phyloP scores from a whole-genome alignment of 1,284 basidiomycete genomes.

The Fomes fomentarius region DNA sequence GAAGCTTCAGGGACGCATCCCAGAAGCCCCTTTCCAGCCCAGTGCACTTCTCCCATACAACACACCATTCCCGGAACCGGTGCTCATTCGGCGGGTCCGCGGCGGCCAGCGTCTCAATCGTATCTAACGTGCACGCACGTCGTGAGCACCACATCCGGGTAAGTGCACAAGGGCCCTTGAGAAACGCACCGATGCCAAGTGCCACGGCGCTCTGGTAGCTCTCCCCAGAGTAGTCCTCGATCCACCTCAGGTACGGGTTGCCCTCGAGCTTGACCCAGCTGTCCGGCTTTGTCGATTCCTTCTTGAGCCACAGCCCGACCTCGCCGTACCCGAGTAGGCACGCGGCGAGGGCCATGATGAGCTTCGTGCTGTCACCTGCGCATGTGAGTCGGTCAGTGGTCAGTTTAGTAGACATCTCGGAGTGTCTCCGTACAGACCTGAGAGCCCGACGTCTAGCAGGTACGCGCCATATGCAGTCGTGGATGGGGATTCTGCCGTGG shows the following conservation, averaged over 20 bases:
- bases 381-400: no score
- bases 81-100: constrained; percentile 66
- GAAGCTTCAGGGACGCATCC: constrained; percentile 75
- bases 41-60: constrained; percentile 81
- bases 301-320: constrained; percentile 82
- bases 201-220: constrained; percentile 75
- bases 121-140: constrained; percentile 47
- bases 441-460: constrained; percentile 77
- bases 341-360: constrained; percentile 82
- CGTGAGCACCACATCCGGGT: neutral
- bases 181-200: constrained; percentile 65
- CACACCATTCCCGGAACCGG: constrained; percentile 68
- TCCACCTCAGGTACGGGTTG: constrained; percentile 84
- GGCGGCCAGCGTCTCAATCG: constrained; percentile 62
- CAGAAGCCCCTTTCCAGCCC: constrained; percentile 87
- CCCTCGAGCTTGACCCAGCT: constrained; percentile 62
- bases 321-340: constrained; percentile 96
- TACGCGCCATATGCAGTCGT: constrained; percentile 88
- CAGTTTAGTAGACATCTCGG: no score
- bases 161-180: neutral
- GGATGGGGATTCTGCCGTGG: constrained; percentile 65
- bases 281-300: constrained; percentile 49
- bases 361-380: constrained; percentile 70
- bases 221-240: constrained; percentile 79
- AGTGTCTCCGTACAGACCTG: constrained; percentile 57